Conservation (phyloP, 495 filamentous ascomycete species). For the Neurospora sp. region DNA sequence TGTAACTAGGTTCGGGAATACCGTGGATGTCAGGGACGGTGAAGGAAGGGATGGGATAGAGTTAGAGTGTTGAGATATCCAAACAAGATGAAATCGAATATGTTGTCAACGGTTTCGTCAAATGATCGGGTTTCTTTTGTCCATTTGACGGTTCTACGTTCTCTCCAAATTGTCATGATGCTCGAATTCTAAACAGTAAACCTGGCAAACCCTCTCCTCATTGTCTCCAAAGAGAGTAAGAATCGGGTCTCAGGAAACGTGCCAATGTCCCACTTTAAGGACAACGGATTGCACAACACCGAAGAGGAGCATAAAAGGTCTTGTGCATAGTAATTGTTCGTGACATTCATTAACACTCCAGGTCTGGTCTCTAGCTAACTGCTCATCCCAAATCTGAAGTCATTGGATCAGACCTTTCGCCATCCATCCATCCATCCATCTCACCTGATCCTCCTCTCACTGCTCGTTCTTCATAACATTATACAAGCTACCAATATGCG, state of each 20-base stretch:
- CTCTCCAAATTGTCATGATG: too few species aligned
- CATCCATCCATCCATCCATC: neutral
- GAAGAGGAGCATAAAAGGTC: neutral
- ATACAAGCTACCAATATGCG: constrained; percentile 35
- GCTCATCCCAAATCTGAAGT: neutral
- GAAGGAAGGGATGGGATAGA: neutral
- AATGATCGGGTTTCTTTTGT: too few species aligned
- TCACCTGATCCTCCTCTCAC: constrained; percentile 8
- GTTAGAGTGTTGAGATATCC: too few species aligned
- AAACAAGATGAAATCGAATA: too few species aligned
- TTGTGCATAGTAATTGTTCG: neutral
- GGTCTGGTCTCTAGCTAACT: neutral
- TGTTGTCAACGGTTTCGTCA: too few species aligned
- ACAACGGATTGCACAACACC: neutral
- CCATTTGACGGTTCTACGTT: too few species aligned
- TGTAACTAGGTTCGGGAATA: neutral
- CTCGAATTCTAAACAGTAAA: too few species aligned
- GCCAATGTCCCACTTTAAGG: neutral
- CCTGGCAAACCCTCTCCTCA: too few species aligned
- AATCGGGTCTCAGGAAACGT: neutral
- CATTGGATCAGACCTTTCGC: neutral
- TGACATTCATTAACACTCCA: neutral
- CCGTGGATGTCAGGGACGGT: neutral
- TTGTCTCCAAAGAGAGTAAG: neutral
- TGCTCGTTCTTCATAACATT: constrained; percentile 35